Base-by-base conservation (phyloP, 2,329 filamentous ascomycete species). In the Hortaea werneckii region DNA sequence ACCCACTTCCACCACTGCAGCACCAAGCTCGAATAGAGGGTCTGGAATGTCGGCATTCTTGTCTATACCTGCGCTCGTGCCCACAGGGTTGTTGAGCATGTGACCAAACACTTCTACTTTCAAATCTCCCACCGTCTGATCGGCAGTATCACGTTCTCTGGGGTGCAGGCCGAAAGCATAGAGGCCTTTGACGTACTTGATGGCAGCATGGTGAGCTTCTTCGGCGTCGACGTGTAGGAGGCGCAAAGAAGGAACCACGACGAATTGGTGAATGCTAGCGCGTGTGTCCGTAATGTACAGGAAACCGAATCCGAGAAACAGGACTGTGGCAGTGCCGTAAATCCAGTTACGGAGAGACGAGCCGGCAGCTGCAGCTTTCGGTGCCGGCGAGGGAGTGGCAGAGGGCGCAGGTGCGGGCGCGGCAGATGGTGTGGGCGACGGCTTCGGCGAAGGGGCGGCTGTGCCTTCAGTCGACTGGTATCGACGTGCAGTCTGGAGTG, bases 41-140 rank as follows among this genome's bases (percentile, higher is more conserved):
- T 90, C 85, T 1, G 89, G 85, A 44, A 96, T 82, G 51, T 95
- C 87, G 44, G 83, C 92, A 60, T 94, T 79, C 73, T 98, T 96
- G 71, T 96, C 92, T 38, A 98, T 80, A 7, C 92, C 92, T 5
- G 87, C 92, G n/a, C 87, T 94, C 52, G 94, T 95, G 46, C 85
- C 92, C 58, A 98, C 81, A 1, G 92, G 92, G 67, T 95, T 96
- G 58, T 78, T 73, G 40, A 98, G 69, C 4, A 71, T 75, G 50
- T 83, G 78, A 32, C 85, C 87, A 62, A 94, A 95, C 13, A 96
- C 82, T 43, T 79, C 72, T 6, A 79, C 74, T 41, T 68, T 66
- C 41, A 82, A 60, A 53, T 74, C 73, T 2, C 74, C 73, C 27
- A 57, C 41, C 51, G 72, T 67, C 7, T 68, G 65, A 54, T 80